Percentiles rank a stretch among this genome's conserved stretches.
These are phyloP conservation scores for Centaurea solstitialis DNA, from an alignment of 129 eudicot species.

Conservation along the genomic window DNA sequence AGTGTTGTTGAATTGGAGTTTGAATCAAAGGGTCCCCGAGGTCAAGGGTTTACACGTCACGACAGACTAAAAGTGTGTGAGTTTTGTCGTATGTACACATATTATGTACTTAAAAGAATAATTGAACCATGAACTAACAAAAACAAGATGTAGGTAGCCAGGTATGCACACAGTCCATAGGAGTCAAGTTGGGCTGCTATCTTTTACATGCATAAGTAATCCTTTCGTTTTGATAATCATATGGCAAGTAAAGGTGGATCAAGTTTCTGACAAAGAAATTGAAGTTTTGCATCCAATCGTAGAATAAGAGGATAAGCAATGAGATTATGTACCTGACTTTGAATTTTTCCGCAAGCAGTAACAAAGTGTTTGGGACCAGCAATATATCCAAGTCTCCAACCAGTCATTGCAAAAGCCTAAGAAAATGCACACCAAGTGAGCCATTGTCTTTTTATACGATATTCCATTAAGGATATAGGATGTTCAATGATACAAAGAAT, in stretches of 20 bases:
- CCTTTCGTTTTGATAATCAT: not conserved
- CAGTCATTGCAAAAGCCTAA: slow-evolving; percentile 99
- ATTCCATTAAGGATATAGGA: not conserved
- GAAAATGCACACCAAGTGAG: slow-evolving; percentile 2
- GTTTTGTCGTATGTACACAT: too few species aligned
- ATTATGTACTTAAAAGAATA: too few species aligned
- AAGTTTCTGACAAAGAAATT: not conserved
- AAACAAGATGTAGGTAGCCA: not conserved
- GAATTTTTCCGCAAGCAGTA: slow-evolving; percentile 87
- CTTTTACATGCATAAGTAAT: not conserved
- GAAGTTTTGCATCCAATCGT: not conserved
- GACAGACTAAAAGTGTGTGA: not conserved
- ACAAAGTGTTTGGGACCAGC: slow-evolving; percentile 97
- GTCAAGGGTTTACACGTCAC: not conserved
- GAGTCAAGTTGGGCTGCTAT: not conserved
- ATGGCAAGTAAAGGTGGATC: not conserved
- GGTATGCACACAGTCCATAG: not conserved
- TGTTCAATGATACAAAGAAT: not conserved
- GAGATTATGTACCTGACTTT: slow-evolving; percentile 69
- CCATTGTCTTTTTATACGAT: not conserved
- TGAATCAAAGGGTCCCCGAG: not conserved
- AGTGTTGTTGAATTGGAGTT: not conserved
- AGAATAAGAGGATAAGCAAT: not conserved
- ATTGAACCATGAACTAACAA: not conserved
- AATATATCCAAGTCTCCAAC: slow-evolving; percentile 97